These are phyloP conservation scores for Xylaria nigripes DNA, from an alignment of 495 filamentous ascomycete genomes.

Conservation along the genomic window DNA sequence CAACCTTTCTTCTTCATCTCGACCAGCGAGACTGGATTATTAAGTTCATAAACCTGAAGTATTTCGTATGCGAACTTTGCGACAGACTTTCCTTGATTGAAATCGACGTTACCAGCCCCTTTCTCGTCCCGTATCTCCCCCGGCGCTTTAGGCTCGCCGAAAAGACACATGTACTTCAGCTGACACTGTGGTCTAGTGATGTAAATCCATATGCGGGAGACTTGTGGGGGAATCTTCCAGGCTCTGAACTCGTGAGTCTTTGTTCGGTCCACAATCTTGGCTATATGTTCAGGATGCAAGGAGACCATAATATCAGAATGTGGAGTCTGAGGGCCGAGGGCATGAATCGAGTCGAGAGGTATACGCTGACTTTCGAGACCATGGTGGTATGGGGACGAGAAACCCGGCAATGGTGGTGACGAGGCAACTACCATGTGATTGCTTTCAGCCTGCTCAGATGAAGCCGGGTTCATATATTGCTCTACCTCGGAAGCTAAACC, in stretches of 20 bases:
- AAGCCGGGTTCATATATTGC: constrained; percentile 2
- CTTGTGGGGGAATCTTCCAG: constrained; percentile 34
- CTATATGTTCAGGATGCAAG: constrained; percentile 31
- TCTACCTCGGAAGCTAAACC: constrained; percentile 1
- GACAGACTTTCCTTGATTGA: constrained; percentile 31
- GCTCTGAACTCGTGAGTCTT: constrained; percentile 40
- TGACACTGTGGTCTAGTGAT: constrained; percentile 29
- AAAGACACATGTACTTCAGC: constrained; percentile 43
- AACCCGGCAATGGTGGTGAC: constrained; percentile 17
- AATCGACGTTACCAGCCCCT: constrained; percentile 40
- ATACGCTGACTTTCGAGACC: constrained; percentile 43
- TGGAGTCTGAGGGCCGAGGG: constrained; percentile 38
- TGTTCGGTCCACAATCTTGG: constrained; percentile 30
- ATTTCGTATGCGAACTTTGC: constrained; percentile 40
- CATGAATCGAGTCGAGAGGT: constrained; percentile 33
- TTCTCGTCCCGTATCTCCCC: constrained; percentile 32
- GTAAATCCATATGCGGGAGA: constrained; percentile 43
- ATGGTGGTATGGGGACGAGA: constrained; percentile 33
- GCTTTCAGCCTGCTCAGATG: constrained; percentile 8
- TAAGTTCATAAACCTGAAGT: constrained; percentile 44
- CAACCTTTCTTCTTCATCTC: constrained; percentile 37
- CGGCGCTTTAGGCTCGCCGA: constrained; percentile 31
- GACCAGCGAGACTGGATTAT: constrained; percentile 38
- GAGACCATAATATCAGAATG: constrained; percentile 42
- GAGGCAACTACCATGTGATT: constrained; percentile 2